Conservation (phyloP, 1,284 basidiomycete species). For the Trametes sp. region DNA sequence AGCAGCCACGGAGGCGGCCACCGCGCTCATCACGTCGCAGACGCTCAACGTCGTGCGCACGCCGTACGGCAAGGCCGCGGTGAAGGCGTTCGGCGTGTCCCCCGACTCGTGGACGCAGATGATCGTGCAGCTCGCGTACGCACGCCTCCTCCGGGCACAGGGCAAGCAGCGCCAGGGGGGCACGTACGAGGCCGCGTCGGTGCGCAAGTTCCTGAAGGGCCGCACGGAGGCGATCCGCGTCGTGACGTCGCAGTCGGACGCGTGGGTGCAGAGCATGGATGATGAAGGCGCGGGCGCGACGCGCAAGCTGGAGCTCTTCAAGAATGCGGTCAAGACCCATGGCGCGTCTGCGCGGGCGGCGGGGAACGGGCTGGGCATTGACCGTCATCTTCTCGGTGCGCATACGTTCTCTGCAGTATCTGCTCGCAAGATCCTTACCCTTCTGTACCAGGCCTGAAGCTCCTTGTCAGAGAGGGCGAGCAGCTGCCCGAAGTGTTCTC, state of each 20-base stretch:
- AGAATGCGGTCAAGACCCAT: slow-evolving; percentile 75
- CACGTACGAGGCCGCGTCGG: slow-evolving; percentile 91
- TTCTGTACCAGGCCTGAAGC: slow-evolving; percentile 64
- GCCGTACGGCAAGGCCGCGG: slow-evolving; percentile 85
- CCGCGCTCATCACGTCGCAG: slow-evolving; percentile 72
- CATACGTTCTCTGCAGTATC: neutral
- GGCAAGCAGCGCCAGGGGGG: slow-evolving; percentile 57
- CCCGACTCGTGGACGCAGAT: slow-evolving; percentile 96
- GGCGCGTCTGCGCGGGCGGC: slow-evolving; percentile 73
- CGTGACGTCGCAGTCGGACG: slow-evolving; percentile 73
- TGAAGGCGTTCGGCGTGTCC: slow-evolving; percentile 85
- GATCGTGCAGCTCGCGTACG: slow-evolving; percentile 87
- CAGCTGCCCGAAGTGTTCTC: slow-evolving; percentile 70
- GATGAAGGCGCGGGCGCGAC: slow-evolving; percentile 47
- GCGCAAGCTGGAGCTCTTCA: slow-evolving; percentile 66
- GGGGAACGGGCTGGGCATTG: slow-evolving; percentile 79
- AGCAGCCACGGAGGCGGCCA: slow-evolving; percentile 63
- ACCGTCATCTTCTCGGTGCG: slow-evolving; percentile 84
- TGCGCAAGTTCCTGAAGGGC: slow-evolving; percentile 84
- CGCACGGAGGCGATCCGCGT: slow-evolving; percentile 90
- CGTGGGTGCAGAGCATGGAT: slow-evolving; percentile 82
- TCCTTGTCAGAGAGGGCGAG: slow-evolving; percentile 67
- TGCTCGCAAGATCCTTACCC: neutral
- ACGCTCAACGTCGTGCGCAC: slow-evolving; percentile 73
- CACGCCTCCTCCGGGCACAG: slow-evolving; percentile 58